Percentiles rank a stretch among this genome's conserved stretches.
Conservation (phyloP, 2,329 filamentous ascomycete genomes). For the Colletotrichum sidae region DNA sequence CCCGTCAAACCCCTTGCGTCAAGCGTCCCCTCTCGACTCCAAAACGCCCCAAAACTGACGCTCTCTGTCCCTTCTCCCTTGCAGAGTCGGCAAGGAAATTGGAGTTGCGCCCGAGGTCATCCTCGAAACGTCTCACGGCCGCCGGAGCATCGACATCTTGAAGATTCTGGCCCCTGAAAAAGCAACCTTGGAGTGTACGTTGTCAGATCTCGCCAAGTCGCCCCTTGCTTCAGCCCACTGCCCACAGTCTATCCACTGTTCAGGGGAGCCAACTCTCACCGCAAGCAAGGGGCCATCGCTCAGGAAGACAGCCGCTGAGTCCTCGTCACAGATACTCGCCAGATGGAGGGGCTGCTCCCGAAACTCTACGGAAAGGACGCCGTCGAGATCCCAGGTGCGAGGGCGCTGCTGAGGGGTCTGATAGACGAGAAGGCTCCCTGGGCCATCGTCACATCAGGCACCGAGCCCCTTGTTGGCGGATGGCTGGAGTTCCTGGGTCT, state of each 20-base stretch:
- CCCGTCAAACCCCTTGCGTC: slow-evolving; percentile 11
- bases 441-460: slow-evolving; percentile 88
- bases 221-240: slow-evolving; percentile 24
- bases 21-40: not conserved
- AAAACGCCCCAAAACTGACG: slow-evolving; percentile 33
- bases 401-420: slow-evolving; percentile 75
- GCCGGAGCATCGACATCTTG: slow-evolving; percentile 88
- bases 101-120: slow-evolving; percentile 88
- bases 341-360: slow-evolving; percentile 83
- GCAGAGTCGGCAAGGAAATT: slow-evolving; percentile 83
- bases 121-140: slow-evolving; percentile 89
- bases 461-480: slow-evolving; percentile 73
- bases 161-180: slow-evolving; percentile 83
- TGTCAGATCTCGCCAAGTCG: slow-evolving; percentile 15
- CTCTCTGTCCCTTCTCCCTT: slow-evolving; percentile 15
- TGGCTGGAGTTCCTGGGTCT: slow-evolving; percentile 78
- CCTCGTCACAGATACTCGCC: slow-evolving; percentile 73
- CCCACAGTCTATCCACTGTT: slow-evolving; percentile 2
- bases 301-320: slow-evolving; percentile 13
- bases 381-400: slow-evolving; percentile 86
- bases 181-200: slow-evolving; percentile 93
- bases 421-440: slow-evolving; percentile 74
- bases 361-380: slow-evolving; percentile 81
- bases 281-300: slow-evolving; percentile 26
- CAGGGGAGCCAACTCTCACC: slow-evolving; percentile 4